phyloP scores from a whole-genome alignment of 257 asterid genomes.

The Leptodermis oblonga region DNA sequence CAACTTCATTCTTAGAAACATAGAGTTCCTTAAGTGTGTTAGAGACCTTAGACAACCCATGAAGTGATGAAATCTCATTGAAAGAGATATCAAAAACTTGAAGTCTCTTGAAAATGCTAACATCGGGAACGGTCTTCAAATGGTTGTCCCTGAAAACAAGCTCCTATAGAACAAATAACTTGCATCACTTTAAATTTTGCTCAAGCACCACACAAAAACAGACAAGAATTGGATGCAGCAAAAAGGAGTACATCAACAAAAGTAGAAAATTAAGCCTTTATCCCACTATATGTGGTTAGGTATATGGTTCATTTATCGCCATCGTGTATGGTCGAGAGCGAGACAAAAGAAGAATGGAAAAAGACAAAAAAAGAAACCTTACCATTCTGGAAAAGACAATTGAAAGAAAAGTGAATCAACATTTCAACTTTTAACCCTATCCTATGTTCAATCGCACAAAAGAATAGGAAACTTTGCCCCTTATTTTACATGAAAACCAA shows the following conservation, averaged over 20 bases:
- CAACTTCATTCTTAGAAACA: conserved; percentile 87
- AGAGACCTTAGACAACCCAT: conserved; percentile 67
- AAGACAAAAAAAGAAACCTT: too few relatives aligned
- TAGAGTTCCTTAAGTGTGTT: conserved; percentile 82
- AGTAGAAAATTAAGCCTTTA: too few relatives aligned
- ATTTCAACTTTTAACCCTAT: too few relatives aligned
- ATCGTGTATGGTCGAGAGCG: background rate
- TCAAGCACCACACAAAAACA: background rate
- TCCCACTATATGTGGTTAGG: too few relatives aligned
- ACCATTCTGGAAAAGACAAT: too few relatives aligned
- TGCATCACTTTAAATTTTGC: conserved; percentile 6
- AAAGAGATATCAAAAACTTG: conserved; percentile 84
- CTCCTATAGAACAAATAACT: conserved; percentile 47
- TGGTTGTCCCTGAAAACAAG: conserved; percentile 92
- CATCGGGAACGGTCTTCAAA: conserved; percentile 82
- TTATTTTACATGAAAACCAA: background rate
- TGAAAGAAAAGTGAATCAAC: too few relatives aligned
- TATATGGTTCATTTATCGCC: too few relatives aligned
- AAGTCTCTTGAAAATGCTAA: conserved; percentile 67
- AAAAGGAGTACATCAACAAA: too few relatives aligned
- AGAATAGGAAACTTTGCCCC: too few relatives aligned
- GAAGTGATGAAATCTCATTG: conserved; percentile 70
- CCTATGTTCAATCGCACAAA: too few relatives aligned
- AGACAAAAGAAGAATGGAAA: background rate
- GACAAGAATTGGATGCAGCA: background rate